Base-by-base conservation (phyloP, 2,329 filamentous ascomycete species). In the Diaporthe capsici region DNA sequence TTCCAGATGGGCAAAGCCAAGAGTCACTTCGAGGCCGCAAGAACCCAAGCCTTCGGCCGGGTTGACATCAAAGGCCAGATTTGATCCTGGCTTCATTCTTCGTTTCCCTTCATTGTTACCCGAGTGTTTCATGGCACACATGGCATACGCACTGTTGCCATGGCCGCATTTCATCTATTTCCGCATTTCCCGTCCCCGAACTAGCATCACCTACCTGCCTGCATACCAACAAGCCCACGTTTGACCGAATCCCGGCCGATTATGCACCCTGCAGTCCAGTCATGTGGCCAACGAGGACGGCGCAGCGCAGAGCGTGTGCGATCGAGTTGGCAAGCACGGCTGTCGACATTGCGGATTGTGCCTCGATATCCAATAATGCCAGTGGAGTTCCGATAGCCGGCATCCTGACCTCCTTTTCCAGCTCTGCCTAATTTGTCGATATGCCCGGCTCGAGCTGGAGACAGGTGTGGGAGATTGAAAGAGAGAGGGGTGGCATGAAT, bases 1-100 rank as follows among this genome's bases (percentile, higher is more conserved):
- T 93, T 98, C 82, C 84, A 94, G 80, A 93, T 93, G 60, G 92
- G 91, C 81, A 96, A 96, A 86, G 94, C 93, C 68, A 90, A 90
- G 71, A 82, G 84, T 57, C 85, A 93, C 28, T 98, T 98, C 84
- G 95, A 98, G 82, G 83, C 86, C 72, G 91, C 94, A 76, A 94
- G 93, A 83, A 85, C 88, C 53, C 88, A 90, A 77, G 96, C 96
- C 67, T 97, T 98, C 85, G 90, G 92, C 82, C 93, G 92, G 83
- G 94, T 98, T 88, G 96, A 98, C 86, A 97, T 98, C 88, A 98
- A 98, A 87, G 96, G 96, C 82, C 96, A 98, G 86, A 98, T 98
- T 82, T 97, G 87, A 93, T 80, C 72, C 71, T 68, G 44, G 75
- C 65, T 58, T 67, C 72, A 72, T 74, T 71, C 34, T 65, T 68